Base-by-base conservation (phyloP, 257 asterid species). In the Gentiana macrophylla region DNA sequence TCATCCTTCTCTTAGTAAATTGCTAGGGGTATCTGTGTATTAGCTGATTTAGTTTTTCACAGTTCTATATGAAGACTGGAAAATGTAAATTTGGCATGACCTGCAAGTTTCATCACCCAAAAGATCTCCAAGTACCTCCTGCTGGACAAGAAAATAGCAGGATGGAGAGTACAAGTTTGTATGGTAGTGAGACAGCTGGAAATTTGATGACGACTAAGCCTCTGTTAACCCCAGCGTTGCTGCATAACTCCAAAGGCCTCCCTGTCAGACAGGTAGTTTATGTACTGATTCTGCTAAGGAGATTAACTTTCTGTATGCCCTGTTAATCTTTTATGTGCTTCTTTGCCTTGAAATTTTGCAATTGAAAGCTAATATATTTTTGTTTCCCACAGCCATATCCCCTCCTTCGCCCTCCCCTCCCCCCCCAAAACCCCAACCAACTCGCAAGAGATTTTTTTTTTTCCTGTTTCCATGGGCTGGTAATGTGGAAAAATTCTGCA, bases 1-100 rank as follows among this genome's bases (percentile, higher is more conserved):
- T 24, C 61, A 71, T 35, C 24, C 24, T 24, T 24, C 49, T 57
- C 11, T 72, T 10, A 33, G 24, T 13, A 3, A 10, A 24, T 6
- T 62, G 49, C 35, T 52, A 12, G 24, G 24, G 24, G 46, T 12
- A 57, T 62, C 46, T 55, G 55, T 49, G 35, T 44, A 48, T 37
- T 55, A 58, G 54, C 49, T 56, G 49, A 59, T 67, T 51, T 68
- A 10, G 61, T 44, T 38, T 70, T 53, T 66, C 69, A 67, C 94
- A 92, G 99, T 92, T 88, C 81, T 92, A 85, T 63, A 77, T 92
- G 89, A 92, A 88, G 87, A 85, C 99, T 69, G 99, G 99, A 58
- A 69, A 52, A 38, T 92, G 99, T 75, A 88, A 84, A 74, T 88
- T 76, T 74, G 99, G 99, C 49, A 45, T 72, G 34, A 76, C 91